Evolutionary conservation across 306 rosid species (phyloP).

Genomic region (Inga leiocalycina): DNA sequence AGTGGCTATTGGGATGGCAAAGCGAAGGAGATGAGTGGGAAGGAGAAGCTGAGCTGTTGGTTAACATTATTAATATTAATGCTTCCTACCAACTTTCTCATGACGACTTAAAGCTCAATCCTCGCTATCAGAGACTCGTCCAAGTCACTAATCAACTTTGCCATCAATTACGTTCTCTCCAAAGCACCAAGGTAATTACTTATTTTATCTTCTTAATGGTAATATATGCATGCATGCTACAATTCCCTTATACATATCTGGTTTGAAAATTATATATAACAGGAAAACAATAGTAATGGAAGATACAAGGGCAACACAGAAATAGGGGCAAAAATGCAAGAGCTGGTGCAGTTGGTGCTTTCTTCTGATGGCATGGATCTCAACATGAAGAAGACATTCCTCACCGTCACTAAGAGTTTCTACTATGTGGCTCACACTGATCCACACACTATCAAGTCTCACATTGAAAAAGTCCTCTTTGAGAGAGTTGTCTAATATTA

Average conservation of each 20-base stretch:
- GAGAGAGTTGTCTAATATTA: not conserved
- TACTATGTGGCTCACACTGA: not conserved
- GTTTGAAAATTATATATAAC: no score
- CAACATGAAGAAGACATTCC: not conserved
- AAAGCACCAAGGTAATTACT: constrained; percentile 33
- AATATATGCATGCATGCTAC: no score
- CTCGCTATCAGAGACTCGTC: constrained; percentile 37
- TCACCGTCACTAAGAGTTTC: not conserved
- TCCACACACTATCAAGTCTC: not conserved
- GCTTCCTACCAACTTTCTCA: constrained; percentile 38
- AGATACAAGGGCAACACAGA: no score
- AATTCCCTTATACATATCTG: no score
- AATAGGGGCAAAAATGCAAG: no score
- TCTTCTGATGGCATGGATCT: not conserved
- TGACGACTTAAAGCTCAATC: constrained; percentile 34
- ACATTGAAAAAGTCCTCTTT: not conserved
- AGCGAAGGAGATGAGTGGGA: constrained; percentile 34
- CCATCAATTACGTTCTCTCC: constrained; percentile 40
- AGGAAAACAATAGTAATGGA: no score
- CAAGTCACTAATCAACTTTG: constrained; percentile 50
- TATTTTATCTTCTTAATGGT: no score
- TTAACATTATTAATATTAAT: constrained; percentile 48
- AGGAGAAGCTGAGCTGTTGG: constrained; percentile 53
- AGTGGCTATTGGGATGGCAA: constrained; percentile 59
- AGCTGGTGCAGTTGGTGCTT: not conserved